Evolutionary conservation across 2,329 filamentous ascomycete genomes (phyloP).

Genomic region (Coniosporium tulheliwenetii): DNA sequence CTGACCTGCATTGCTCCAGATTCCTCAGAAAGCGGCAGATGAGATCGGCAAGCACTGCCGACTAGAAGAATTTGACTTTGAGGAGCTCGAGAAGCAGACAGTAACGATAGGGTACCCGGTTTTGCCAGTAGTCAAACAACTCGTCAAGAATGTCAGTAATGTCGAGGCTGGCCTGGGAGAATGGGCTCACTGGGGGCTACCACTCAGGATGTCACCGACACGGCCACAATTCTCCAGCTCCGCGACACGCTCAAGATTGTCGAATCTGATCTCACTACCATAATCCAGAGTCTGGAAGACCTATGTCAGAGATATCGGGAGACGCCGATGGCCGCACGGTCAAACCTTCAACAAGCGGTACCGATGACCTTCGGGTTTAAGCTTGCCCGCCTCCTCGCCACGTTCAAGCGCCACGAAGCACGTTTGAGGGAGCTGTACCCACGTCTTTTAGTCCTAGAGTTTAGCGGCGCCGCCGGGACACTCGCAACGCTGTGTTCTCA

Average conservation of each 20-base stretch:
- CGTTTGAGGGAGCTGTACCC: conserved; percentile 10
- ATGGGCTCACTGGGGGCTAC: conserved; percentile 16
- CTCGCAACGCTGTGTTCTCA: conserved; percentile 11
- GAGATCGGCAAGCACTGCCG: conserved; percentile 12
- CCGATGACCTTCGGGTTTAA: conserved; percentile 18
- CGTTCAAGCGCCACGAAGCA: conserved; percentile 12
- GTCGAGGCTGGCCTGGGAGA: conserved; percentile 11
- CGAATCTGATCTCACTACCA: conserved; percentile 6
- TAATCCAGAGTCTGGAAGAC: conserved; percentile 5
- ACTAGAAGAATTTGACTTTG: conserved; percentile 8
- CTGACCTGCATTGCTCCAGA: conserved; percentile 1
- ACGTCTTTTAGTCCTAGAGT: conserved; percentile 13
- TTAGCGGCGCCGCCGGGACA: conserved; percentile 16
- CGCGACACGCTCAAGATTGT: conserved; percentile 10
- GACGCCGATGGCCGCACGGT: conserved; percentile 13
- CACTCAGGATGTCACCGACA: conserved; percentile 14
- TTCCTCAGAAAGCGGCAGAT: conserved; percentile 12
- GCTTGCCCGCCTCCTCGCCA: conserved; percentile 13
- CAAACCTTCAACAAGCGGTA: conserved; percentile 15
- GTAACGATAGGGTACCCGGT: conserved; percentile 16
- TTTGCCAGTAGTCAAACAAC: conserved; percentile 13
- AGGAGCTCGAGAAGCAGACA: conserved; percentile 11
- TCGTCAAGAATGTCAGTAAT: conserved; percentile 9
- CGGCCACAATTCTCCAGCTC: conserved; percentile 12
- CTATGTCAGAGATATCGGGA: conserved; percentile 10